A percentile compares a stretch with the other conserved stretches of the same genome.
Evolutionary conservation across 805 yeast genomes (phyloP).

Genomic region (Zygosaccharomyces rouxii): DNA sequence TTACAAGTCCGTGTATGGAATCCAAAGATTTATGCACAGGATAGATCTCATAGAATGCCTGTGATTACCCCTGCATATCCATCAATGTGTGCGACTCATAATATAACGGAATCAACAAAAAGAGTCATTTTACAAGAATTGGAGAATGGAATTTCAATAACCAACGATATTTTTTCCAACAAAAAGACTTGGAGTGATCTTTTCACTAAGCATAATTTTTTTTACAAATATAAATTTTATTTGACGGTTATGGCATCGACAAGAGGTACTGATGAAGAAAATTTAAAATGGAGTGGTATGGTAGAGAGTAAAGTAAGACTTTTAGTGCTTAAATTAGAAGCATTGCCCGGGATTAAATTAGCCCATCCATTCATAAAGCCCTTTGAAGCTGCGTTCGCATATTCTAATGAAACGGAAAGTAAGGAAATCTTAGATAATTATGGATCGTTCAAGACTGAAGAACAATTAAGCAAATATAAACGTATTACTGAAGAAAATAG

Average conservation of each 20-base stretch:
- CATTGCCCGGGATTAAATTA: conserved; percentile 63
- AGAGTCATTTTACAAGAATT: conserved; percentile 76
- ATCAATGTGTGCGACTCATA: conserved; percentile 99
- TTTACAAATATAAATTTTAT: conserved; percentile 79
- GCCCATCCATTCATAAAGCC: conserved; percentile 91
- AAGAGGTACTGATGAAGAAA: conserved; percentile 69
- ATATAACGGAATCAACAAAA: conserved; percentile 85
- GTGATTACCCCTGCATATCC: conserved; percentile 87
- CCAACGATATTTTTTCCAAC: conserved; percentile 62
- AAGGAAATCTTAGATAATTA: conserved; percentile 55
- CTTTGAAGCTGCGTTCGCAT: conserved; percentile 52
- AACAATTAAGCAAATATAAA: conserved; percentile 24
- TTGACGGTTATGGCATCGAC: conserved; percentile 78
- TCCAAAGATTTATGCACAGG: conserved; percentile 84
- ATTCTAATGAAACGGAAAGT: conserved; percentile 50
- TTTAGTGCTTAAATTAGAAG: conserved; percentile 78
- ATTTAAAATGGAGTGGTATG: conserved; percentile 86
- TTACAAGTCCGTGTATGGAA: conserved; percentile 96
- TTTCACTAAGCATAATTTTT: conserved; percentile 76
- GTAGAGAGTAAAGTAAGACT: conserved; percentile 84
- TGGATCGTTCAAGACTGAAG: conserved; percentile 56
- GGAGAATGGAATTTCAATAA: conserved; percentile 65
- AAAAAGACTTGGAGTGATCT: conserved; percentile 69
- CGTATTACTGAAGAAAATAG: conserved; percentile 38
- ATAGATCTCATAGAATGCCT: conserved; percentile 91